Evolutionary conservation across 805 yeast species (phyloP).

Genomic region (Dipodascopsis uninucleata): DNA sequence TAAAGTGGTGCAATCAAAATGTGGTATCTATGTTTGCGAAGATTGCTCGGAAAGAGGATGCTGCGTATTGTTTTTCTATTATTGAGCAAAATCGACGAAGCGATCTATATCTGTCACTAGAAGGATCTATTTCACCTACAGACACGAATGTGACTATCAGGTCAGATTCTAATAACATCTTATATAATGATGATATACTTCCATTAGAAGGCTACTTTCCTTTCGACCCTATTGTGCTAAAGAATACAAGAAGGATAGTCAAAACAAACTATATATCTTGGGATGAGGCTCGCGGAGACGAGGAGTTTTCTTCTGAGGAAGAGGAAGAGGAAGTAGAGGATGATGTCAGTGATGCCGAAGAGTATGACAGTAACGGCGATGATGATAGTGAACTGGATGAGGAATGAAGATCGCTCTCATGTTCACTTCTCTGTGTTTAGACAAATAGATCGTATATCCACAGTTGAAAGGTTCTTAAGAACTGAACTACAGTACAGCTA

Average conservation of each 20-base stretch:
- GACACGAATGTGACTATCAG: background rate
- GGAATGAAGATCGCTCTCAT: too few relatives aligned
- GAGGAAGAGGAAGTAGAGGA: conserved; percentile 46
- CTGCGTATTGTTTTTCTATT: conserved; percentile 88
- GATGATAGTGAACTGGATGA: too few relatives aligned
- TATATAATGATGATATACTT: conserved; percentile 32
- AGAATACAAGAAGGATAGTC: conserved; percentile 53
- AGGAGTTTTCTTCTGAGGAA: conserved; percentile 43
- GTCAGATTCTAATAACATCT: conserved; percentile 41
- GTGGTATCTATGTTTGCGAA: conserved; percentile 92
- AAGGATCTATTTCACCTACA: background rate
- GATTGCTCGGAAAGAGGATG: conserved; percentile 81
- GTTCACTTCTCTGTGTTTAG: too few relatives aligned
- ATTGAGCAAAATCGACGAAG: conserved; percentile 84
- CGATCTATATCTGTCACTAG: too few relatives aligned
- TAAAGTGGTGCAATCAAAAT: conserved; percentile 88
- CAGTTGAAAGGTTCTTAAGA: too few relatives aligned
- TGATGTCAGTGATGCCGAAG: conserved; percentile 34
- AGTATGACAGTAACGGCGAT: conserved; percentile 32
- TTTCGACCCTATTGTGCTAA: conserved; percentile 83
- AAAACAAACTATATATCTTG: conserved; percentile 69
- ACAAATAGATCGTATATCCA: too few relatives aligned
- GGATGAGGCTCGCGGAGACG: conserved; percentile 66
- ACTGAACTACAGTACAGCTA: too few relatives aligned
- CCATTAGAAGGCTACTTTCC: conserved; percentile 96